phyloP scores from a whole-genome alignment of 257 asterid genomes.

The Rubia yunnanensis region DNA sequence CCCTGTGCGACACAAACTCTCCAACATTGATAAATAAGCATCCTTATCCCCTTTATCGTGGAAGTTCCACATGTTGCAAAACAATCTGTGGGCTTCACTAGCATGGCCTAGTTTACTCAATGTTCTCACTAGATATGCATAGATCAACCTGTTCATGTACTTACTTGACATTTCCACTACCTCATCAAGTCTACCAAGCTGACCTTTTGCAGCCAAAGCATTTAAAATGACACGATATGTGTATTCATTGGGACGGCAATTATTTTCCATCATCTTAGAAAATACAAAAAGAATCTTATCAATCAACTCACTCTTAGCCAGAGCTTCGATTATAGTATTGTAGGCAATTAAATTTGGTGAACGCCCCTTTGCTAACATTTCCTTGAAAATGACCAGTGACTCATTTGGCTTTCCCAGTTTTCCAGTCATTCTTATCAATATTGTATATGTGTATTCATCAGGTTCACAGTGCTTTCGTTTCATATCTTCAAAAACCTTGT shows the following conservation, averaged over 20 bases:
- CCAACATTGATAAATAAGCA: constrained; percentile 76
- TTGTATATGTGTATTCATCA: constrained; percentile 80
- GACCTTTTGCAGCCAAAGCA: constrained; percentile 58
- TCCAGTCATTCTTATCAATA: constrained; percentile 72
- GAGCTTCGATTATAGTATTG: constrained; percentile 77
- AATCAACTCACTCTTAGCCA: constrained; percentile 51
- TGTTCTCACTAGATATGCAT: constrained; percentile 66
- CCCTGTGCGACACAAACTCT: constrained; percentile 69
- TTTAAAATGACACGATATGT: constrained; percentile 66
- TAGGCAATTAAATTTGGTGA: constrained; percentile 71
- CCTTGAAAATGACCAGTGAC: constrained; percentile 57
- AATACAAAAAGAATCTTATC: constrained; percentile 57
- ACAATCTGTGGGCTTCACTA: constrained; percentile 83
- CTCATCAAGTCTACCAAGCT: constrained; percentile 80
- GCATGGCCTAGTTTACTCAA: constrained; percentile 78
- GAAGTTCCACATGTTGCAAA: constrained; percentile 88
- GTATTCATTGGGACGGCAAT: constrained; percentile 86
- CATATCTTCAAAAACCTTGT: constrained; percentile 69
- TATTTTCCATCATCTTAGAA: constrained; percentile 74
- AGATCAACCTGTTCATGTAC: constrained; percentile 80
- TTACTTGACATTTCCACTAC: constrained; percentile 59
- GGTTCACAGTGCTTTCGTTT: constrained; percentile 67
- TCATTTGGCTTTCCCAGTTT: constrained; percentile 56
- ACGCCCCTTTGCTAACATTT: constrained; percentile 69
- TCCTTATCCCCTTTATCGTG: constrained; percentile 83